Percentiles rank a stretch among this genome's conserved stretches.
These are phyloP conservation scores for Candida chilensis DNA, from an alignment of 805 yeast species.

Conservation along the genomic window DNA sequence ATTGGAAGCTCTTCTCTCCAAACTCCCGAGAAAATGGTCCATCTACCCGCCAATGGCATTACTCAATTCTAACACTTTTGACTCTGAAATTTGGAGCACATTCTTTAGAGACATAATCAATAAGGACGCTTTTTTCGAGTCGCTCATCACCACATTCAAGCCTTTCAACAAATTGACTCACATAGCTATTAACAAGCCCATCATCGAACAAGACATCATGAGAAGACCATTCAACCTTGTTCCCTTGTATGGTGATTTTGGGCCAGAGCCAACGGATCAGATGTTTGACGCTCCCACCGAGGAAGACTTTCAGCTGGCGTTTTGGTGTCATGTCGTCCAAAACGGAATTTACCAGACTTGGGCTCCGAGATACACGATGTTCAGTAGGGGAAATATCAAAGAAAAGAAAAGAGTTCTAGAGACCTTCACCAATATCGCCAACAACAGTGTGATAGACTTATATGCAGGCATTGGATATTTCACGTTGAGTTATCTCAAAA, in stretches of 20 bases:
- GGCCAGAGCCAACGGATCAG: constrained; percentile 23
- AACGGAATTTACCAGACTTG: constrained; percentile 72
- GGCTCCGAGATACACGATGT: constrained; percentile 86
- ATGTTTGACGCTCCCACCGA: constrained; percentile 23
- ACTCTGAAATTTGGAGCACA: constrained; percentile 19
- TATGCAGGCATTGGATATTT: constrained; percentile 87
- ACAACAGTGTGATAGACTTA: constrained; percentile 49
- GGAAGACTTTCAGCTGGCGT: constrained; percentile 38
- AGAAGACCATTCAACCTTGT: constrained; percentile 55
- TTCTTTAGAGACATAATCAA: constrained; percentile 7
- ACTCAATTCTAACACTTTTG: constrained; percentile 41
- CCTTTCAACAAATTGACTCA: constrained; percentile 32
- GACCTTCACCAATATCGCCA: constrained; percentile 21
- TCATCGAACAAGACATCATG: constrained; percentile 41
- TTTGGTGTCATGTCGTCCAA: constrained; percentile 68
- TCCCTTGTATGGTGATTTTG: constrained; percentile 62
- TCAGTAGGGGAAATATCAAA: constrained; percentile 77
- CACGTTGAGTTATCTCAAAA: constrained; percentile 54
- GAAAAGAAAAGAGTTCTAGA: constrained; percentile 64
- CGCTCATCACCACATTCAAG: constrained; percentile 4
- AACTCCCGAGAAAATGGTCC: constrained; percentile 52
- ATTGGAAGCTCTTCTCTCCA: no score
- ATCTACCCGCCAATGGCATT: constrained; percentile 62
- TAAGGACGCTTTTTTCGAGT: constrained; percentile 7
- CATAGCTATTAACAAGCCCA: constrained; percentile 66